Evolutionary conservation across 345 rosid species (phyloP).

Genomic region (Turnera subulata): DNA sequence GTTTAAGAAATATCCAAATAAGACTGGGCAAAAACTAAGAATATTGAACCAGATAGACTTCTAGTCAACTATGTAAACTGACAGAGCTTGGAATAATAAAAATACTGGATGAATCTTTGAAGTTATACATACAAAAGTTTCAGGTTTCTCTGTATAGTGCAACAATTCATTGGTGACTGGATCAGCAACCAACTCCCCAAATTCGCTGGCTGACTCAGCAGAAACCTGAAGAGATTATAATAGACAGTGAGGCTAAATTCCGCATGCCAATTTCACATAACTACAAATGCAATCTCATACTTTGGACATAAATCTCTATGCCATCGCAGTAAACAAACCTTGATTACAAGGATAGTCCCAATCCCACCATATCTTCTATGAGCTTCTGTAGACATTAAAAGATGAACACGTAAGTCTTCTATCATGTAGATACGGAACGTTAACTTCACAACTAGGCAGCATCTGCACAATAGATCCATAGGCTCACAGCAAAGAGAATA

Average conservation of each 20-base stretch:
- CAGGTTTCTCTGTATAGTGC: conserved; percentile 91
- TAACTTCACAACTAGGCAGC: neutral
- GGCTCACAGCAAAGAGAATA: conserved; percentile 2
- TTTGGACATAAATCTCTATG: neutral
- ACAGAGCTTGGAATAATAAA: neutral
- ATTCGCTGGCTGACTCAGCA: conserved; percentile 82
- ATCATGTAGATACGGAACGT: conserved; percentile 4
- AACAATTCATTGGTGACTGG: conserved; percentile 67
- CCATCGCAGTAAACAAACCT: conserved; percentile 38
- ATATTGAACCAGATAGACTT: neutral
- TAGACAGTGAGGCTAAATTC: neutral
- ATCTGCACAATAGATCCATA: neutral
- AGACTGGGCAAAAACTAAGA: neutral
- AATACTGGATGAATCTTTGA: conserved; percentile 8
- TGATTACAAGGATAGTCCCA: conserved; percentile 83
- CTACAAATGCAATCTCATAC: neutral
- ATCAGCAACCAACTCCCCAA: conserved; percentile 85
- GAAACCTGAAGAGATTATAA: conserved; percentile 50
- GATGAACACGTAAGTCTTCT: conserved; percentile 9
- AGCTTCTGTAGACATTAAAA: conserved; percentile 40
- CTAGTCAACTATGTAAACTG: conserved; percentile 7
- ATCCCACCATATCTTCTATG: conserved; percentile 66
- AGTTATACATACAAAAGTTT: conserved; percentile 63
- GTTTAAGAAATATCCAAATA: neutral
- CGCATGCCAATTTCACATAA: neutral